Conservation (phyloP, 148 eudicot species). For the Chenopodium album region DNA sequence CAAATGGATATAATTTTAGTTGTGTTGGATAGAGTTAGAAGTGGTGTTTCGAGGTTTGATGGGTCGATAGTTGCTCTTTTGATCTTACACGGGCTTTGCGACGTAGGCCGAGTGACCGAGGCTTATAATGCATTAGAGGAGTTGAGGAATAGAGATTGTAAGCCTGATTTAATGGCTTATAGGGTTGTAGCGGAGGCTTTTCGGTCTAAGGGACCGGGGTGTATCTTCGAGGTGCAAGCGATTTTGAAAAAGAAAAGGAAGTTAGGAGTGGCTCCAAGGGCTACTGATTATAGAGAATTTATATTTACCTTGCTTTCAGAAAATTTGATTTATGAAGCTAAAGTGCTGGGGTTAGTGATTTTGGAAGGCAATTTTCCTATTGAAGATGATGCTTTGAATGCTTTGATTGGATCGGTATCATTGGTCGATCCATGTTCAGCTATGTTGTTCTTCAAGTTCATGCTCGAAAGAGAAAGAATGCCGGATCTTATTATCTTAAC, state of each 20-base stretch:
- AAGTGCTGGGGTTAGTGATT: conserved; percentile 70
- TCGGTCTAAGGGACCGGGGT: conserved; percentile 45
- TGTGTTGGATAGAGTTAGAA: conserved; percentile 52
- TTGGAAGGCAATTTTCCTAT: conserved; percentile 75
- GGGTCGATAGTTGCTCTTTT: conserved; percentile 69
- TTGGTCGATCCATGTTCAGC: conserved; percentile 52
- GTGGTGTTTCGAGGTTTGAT: conserved; percentile 37
- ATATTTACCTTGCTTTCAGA: conserved; percentile 60
- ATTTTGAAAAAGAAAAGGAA: conserved; percentile 83
- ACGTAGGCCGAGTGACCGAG: conserved; percentile 43
- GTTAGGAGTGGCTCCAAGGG: conserved; percentile 83
- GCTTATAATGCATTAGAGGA: conserved; percentile 55
- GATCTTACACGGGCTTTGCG: conserved; percentile 72
- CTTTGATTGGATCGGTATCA: conserved; percentile 73
- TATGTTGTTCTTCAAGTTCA: conserved; percentile 58
- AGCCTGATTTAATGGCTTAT: conserved; percentile 92
- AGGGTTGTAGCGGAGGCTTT: conserved; percentile 71
- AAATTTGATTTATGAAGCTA: conserved; percentile 62
- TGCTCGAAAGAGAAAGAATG: conserved; percentile 53
- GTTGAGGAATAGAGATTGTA: conserved; percentile 65
- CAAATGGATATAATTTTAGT: conserved; percentile 38
- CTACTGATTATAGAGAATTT: conserved; percentile 54
- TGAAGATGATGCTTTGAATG: conserved; percentile 75
- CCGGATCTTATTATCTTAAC: conserved; percentile 55
- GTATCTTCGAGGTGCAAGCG: conserved; percentile 53